A percentile compares a stretch with the other conserved stretches of the same genome.
These are phyloP conservation scores for Diaporthe humulicola DNA, from an alignment of 2,329 filamentous ascomycete genomes.

Conservation along the genomic window DNA sequence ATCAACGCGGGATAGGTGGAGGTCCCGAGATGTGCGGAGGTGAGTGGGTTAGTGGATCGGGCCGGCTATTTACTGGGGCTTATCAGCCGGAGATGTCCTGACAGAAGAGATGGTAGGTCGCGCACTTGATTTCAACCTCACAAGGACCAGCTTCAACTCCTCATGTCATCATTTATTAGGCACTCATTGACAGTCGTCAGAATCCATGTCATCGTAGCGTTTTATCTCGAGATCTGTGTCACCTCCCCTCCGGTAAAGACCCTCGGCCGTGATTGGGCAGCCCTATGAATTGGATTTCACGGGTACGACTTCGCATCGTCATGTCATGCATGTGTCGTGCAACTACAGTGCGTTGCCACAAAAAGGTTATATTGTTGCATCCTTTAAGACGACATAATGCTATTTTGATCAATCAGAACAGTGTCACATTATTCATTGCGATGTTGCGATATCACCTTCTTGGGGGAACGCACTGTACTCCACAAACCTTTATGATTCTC, in stretches of 20 bases:
- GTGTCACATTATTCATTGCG: neutral
- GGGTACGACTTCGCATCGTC: slow-evolving; percentile 3
- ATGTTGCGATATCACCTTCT: neutral
- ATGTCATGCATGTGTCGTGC: neutral
- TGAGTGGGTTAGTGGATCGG: slow-evolving; percentile 16
- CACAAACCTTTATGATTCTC: neutral
- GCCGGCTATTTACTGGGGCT: slow-evolving; percentile 29
- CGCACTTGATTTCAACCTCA: neutral
- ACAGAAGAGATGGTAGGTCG: too few relatives aligned
- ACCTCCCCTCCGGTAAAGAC: neutral
- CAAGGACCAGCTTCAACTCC: neutral
- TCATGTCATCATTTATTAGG: neutral
- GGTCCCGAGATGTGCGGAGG: slow-evolving; percentile 11
- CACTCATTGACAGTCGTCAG: neutral
- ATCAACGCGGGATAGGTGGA: slow-evolving; percentile 21
- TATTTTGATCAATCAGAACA: neutral
- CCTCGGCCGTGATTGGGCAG: neutral
- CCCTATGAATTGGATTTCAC: neutral
- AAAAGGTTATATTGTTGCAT: neutral
- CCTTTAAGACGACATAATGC: too few relatives aligned
- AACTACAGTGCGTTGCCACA: neutral
- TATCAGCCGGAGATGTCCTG: slow-evolving; percentile 8
- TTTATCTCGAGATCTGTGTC: neutral
- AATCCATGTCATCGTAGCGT: neutral
- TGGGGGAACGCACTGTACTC: neutral